Evolutionary conservation across 768 basidiomycete species (phyloP), one percentile per base, ranked within the genome.

Genomic region (Pleurotus djamor): DNA sequence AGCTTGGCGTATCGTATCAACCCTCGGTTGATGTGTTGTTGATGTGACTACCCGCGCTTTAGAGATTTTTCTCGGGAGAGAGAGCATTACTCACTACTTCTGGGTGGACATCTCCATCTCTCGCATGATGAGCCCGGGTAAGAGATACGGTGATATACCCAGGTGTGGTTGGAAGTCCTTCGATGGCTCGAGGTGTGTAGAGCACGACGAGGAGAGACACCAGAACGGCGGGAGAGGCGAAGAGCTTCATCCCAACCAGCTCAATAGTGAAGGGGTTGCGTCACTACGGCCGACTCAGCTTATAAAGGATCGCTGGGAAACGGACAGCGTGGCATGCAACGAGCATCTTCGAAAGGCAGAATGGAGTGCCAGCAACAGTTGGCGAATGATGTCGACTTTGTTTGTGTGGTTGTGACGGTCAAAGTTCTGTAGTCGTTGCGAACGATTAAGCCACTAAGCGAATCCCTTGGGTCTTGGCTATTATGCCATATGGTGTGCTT

Each of bases 11-110:
- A 49, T n/a, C 57, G 57, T 32, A 43, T 48, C 45, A 58, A 48
- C 10, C 57, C 57, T 6, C 57, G 57, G 9, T 58, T 58, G 36
- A 49, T 43, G 37, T 58, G 57, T 49, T 48, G 47, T 48, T 58
- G 57, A 47, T 58, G 57, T 14, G 43, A n/a, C 57, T 58, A 28
- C 21, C 14, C 10, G 38, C 38, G 3, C 38, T 43, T 43, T 21
- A 21, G 49, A 32, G 9, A 7, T 10, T 17, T 17, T 47, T 50
- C 16, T 41, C n/a, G 28, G 32, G 17, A 21, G 6, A 43, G 17
- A 16, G 8, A 17, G 35, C 34, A n/a, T 7, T n/a, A 56, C 54
- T 56, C 21, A 56, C 54, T 9, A 56, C 44, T 14, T 56, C 54
- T 4, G 54, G 54, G 14, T 56, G 37, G 16, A 56, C 54, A 7